Evolutionary conservation across 305 asterid genomes (phyloP), one percentile per base, ranked within the genome.

Genomic region (Fraxinus angustifolia): DNA sequence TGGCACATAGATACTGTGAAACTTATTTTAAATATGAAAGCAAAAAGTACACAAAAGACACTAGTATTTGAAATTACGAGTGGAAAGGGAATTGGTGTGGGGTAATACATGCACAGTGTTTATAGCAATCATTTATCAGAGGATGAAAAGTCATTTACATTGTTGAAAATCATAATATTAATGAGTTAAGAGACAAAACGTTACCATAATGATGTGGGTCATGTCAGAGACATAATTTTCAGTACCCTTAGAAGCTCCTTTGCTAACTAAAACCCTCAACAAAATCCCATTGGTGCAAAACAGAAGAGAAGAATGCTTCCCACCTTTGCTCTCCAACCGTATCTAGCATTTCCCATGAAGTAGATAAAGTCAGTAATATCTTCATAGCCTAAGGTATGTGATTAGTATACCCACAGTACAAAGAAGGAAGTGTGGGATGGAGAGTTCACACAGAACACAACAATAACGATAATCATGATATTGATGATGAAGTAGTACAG

Each of bases 201-300:
- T 56, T 93, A 96, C 99, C 99, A 96, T 97, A 87, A 96, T 86
- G 80, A 96, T 93, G 89, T 94, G 98, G 83, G 98, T 94, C 58
- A 96, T 86, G 78, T 87, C 97, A 45, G 92, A 85, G 80, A 90
- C 62, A 78, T 85, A 84, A 83, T 56, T 88, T 35, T 67, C 77
- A 80, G 8, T 83, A 78, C 76, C 87, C 79, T 85, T 82, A 3
- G 88, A 84, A 76, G 83, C 82, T 78, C 85, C 92, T 78, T 76
- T 83, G 76, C 86, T 85, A 76, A 94, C 91, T 73, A 96, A 87
- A 87, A 94, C 87, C 90, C 97, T 90, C 87, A 96, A 81, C 84
- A 96, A 80, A 82, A 96, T 83, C 38, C 99, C 99, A 86, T 91
- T 96, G 80, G 99, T 96, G 89, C 99, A 96, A 87, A 96, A 94